These are phyloP conservation scores for Gyrodon lividus DNA, from an alignment of 768 basidiomycete genomes.

Conservation along the genomic window DNA sequence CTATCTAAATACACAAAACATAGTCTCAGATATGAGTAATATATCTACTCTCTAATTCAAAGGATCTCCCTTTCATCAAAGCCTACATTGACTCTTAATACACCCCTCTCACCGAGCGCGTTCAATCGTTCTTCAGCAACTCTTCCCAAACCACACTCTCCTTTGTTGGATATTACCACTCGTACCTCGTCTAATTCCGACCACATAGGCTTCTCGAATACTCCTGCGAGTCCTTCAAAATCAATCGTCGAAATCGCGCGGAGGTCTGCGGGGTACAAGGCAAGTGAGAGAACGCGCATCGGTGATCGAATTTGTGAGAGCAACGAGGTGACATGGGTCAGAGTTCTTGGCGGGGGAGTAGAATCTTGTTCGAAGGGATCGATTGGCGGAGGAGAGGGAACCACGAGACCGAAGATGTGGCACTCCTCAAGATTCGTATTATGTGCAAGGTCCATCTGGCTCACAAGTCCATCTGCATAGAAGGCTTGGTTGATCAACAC, in stretches of 20 bases:
- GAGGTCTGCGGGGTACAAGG: conserved; percentile 31
- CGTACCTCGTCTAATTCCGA: conserved; percentile 24
- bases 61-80: conserved; percentile 33
- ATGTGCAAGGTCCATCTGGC: conserved; percentile 24
- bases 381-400: conserved; percentile 28
- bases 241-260: conserved; percentile 28
- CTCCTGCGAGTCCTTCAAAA: conserved; percentile 26
- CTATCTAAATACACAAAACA: neutral
- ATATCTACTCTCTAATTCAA: conserved; percentile 2
- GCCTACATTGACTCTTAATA: conserved; percentile 29
- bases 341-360: conserved; percentile 8
- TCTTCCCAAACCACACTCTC: conserved; percentile 23
- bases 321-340: conserved; percentile 26
- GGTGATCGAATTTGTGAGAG: conserved; percentile 27
- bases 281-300: conserved; percentile 32
- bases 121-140: conserved; percentile 24
- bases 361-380: conserved; percentile 21
- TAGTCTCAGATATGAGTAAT: no score
- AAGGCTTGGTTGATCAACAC: conserved; percentile 7
- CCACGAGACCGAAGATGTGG: conserved; percentile 33
- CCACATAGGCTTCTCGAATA: conserved; percentile 26
- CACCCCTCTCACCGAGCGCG: conserved; percentile 23
- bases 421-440: conserved; percentile 28
- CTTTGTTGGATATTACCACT: conserved; percentile 32
- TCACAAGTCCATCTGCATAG: conserved; percentile 23